Evolutionary conservation across 1,139 yeast species (phyloP).

Genomic region (Debaryomyces nepalensis): DNA sequence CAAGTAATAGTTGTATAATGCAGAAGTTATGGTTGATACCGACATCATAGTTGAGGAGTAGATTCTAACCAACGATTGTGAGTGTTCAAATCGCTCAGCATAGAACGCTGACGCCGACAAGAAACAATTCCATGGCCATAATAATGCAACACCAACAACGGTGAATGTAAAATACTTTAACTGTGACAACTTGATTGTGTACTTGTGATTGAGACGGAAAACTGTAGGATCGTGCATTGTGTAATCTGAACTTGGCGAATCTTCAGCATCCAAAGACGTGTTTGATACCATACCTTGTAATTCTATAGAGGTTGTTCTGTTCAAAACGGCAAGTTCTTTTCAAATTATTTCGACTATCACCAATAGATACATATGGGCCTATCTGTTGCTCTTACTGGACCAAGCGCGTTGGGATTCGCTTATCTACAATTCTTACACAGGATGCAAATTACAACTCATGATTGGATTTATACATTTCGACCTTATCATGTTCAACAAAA

Average conservation of each 20-base stretch:
- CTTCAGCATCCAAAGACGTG: constrained; percentile 19
- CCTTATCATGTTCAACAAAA: too few relatives aligned
- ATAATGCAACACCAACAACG: constrained; percentile 71
- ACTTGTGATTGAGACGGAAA: constrained; percentile 22
- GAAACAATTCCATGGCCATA: constrained; percentile 98
- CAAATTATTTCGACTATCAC: background rate
- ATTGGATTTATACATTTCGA: too few relatives aligned
- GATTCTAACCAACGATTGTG: constrained; percentile 57
- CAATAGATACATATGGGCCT: background rate
- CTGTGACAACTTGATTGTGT: constrained; percentile 34
- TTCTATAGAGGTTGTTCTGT: constrained; percentile 14
- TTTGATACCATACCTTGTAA: constrained; percentile 25
- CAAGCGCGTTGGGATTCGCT: constrained; percentile 5
- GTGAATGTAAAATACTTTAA: constrained; percentile 66
- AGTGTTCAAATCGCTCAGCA: constrained; percentile 60
- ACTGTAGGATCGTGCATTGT: constrained; percentile 33
- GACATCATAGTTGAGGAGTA: constrained; percentile 91
- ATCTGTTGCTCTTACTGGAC: background rate
- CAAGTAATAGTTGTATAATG: constrained; percentile 62
- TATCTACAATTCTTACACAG: constrained; percentile 3
- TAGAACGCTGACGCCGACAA: constrained; percentile 86
- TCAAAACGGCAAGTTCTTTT: constrained; percentile 12
- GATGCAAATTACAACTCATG: constrained; percentile 1
- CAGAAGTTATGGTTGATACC: constrained; percentile 74
- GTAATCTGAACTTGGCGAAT: constrained; percentile 2